Percentiles rank a stretch among this genome's conserved stretches.
Conservation (phyloP, 2,329 filamentous ascomycete species). For the Hypomyces perniciosus region DNA sequence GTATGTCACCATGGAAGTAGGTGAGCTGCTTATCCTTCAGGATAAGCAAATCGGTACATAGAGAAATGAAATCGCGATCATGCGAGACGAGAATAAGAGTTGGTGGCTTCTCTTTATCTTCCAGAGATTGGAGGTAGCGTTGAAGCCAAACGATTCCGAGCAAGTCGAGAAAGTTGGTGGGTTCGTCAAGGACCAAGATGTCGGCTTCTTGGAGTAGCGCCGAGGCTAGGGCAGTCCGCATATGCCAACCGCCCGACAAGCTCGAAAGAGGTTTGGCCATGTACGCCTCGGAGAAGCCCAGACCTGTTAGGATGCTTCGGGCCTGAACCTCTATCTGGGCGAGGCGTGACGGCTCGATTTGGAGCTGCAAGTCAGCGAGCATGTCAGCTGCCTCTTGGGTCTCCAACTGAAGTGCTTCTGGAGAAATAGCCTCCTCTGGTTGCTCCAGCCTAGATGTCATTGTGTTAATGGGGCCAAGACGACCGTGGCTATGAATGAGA, state of each 20-base stretch:
- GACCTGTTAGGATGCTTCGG: slow-evolving; percentile 58
- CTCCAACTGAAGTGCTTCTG: slow-evolving; percentile 54
- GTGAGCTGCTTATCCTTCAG: slow-evolving; percentile 65
- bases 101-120: slow-evolving; percentile 45
- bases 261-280: slow-evolving; percentile 55
- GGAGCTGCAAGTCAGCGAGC: slow-evolving; percentile 61
- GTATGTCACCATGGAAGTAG: slow-evolving; percentile 70
- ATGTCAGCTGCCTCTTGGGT: slow-evolving; percentile 64
- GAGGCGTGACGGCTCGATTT: slow-evolving; percentile 60
- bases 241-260: slow-evolving; percentile 73
- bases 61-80: slow-evolving; percentile 73
- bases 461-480: background rate
- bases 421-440: slow-evolving; percentile 48
- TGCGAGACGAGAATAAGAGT: slow-evolving; percentile 79
- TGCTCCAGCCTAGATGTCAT: slow-evolving; percentile 38
- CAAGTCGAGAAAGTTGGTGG: slow-evolving; percentile 80
- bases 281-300: slow-evolving; percentile 62
- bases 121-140: slow-evolving; percentile 56
- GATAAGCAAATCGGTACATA: slow-evolving; percentile 71
- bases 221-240: slow-evolving; percentile 60
- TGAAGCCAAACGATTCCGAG: slow-evolving; percentile 83
- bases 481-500: background rate
- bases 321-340: slow-evolving; percentile 61
- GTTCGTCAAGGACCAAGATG: slow-evolving; percentile 77
- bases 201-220: slow-evolving; percentile 68